Evolutionary conservation across 371 early-diverging fungal species (phyloP).

Genomic region (Mortierella sp.): DNA sequence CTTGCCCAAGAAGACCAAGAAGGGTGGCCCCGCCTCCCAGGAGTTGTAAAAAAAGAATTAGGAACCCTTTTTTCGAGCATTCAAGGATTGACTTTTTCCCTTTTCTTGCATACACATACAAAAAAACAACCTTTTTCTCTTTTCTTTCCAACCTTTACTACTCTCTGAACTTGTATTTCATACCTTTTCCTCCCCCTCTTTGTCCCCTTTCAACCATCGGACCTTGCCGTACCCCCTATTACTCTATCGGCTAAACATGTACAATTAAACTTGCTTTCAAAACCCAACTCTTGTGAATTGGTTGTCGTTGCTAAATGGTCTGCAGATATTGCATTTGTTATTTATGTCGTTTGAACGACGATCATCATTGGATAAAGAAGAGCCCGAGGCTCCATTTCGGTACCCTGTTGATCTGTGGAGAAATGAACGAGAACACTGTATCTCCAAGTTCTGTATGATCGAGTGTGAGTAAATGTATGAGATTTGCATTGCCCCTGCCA

Average conservation of each 20-base stretch:
- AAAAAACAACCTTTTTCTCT: constrained; percentile 17
- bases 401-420: no score
- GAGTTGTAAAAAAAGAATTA: constrained; percentile 57
- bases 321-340: neutral
- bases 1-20: constrained; percentile 82
- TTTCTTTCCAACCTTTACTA: constrained; percentile 27
- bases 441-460: no score
- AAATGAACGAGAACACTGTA: no score
- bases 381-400: no score
- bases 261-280: constrained; percentile 14
- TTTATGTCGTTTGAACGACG: neutral
- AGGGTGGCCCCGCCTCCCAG: constrained; percentile 69
- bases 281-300: neutral
- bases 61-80: constrained; percentile 3
- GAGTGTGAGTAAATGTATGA: neutral
- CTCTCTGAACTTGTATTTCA: constrained; percentile 46
- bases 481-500: no score
- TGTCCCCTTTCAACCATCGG: constrained; percentile 2
- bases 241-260: constrained; percentile 1
- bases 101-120: constrained; percentile 15
- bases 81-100: neutral
- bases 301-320: neutral
- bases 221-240: constrained; percentile 16
- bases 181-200: constrained; percentile 18
- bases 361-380: no score